Conservation (phyloP, 257 asterid genomes). For the Ocimum tenuiflorum region DNA sequence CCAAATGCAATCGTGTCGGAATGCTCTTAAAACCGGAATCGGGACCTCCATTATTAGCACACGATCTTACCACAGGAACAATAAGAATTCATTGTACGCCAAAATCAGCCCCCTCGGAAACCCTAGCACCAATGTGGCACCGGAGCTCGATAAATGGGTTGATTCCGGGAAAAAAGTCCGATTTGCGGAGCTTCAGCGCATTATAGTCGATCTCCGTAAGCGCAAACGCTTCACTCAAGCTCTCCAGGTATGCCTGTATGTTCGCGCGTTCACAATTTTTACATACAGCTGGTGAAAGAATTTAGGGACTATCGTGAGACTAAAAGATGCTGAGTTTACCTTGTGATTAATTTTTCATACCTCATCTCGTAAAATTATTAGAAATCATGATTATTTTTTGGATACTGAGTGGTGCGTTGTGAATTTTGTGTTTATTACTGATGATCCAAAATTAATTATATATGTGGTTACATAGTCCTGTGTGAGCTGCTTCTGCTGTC, state of each 20-base stretch:
- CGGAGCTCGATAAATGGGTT: conserved; percentile 69
- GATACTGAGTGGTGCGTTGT: neutral
- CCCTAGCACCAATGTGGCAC: conserved; percentile 45
- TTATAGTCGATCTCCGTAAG: conserved; percentile 66
- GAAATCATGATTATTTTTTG: neutral
- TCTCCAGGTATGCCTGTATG: conserved; percentile 44
- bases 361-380: neutral
- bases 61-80: conserved; percentile 39
- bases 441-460: neutral
- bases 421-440: neutral
- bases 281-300: neutral
- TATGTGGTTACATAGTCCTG: neutral
- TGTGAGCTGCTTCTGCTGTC: neutral
- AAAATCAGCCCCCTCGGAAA: conserved; percentile 77
- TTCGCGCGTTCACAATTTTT: too few relatives aligned
- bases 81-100: conserved; percentile 44
- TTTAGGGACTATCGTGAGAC: neutral
- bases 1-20: conserved; percentile 28
- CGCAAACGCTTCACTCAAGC: conserved; percentile 74
- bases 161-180: conserved; percentile 43
- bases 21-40: conserved; percentile 19
- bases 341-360: neutral
- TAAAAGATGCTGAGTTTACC: neutral
- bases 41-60: conserved; percentile 21
- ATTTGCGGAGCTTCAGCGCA: conserved; percentile 74